phyloP scores from a whole-genome alignment of 108 stramenopile species.

The Cyclotella baltica region DNA sequence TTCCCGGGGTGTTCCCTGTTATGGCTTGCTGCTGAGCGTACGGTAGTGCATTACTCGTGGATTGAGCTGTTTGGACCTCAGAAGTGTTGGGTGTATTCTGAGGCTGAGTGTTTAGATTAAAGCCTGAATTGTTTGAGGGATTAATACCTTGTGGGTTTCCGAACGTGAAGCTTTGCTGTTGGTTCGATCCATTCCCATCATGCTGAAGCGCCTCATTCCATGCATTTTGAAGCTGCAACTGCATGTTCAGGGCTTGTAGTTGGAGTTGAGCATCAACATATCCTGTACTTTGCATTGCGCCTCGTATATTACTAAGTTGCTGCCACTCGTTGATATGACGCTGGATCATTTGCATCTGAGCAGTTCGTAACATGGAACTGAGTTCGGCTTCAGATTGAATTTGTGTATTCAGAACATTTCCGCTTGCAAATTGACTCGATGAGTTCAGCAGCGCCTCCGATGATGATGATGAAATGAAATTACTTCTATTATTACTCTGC shows the following conservation, averaged over 20 bases:
- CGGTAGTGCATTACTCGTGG: not conserved
- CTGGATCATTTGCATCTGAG: not conserved
- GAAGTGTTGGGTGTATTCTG: not conserved
- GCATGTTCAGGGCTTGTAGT: not conserved
- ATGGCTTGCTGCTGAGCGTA: not conserved
- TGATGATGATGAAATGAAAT: not conserved
- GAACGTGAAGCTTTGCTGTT: not conserved
- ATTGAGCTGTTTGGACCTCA: not conserved
- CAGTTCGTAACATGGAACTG: not conserved
- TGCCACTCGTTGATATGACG: not conserved
- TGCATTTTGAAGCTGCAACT: not conserved
- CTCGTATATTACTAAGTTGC: not conserved
- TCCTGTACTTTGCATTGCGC: not conserved
- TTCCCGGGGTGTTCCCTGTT: not conserved
- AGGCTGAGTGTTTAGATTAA: not conserved
- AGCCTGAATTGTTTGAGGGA: not conserved
- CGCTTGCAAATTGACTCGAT: not conserved
- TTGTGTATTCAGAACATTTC: not conserved
- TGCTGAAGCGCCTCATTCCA: not conserved
- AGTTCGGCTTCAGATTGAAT: not conserved
- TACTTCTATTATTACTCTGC: not conserved
- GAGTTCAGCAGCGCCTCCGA: not conserved
- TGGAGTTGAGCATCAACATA: not conserved
- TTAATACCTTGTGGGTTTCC: not conserved
- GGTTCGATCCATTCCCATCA: not conserved